Base-by-base conservation (phyloP, 1,284 basidiomycete species). In the Pseudozyma thailandica region DNA sequence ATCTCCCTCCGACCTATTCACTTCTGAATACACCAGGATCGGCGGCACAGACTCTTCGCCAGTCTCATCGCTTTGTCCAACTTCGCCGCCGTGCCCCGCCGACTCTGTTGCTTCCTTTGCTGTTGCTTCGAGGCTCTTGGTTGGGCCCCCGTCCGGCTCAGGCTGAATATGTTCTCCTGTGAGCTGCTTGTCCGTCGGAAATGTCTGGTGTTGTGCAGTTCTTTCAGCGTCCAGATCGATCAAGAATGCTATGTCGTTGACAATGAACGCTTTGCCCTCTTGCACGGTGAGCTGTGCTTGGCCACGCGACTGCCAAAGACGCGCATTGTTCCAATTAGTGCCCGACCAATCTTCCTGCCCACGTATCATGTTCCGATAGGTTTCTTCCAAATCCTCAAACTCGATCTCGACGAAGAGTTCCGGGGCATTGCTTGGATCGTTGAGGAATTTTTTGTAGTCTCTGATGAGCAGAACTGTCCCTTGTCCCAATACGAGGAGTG, bases 401-500 rank as follows among this genome's bases (percentile, higher is more conserved):
- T 68, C 61, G 38, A 66, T 60, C 54, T 73, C 72, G 28, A 49
- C 45, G 31, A 72, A 66, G 23, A 62, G 41, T 5, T 58, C 54
- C 6, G 61, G 59, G 21, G 48, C n/a, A 28, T 49, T 44, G 31
- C 35, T 25, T 1, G 59, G 39, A 35, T 72, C 41, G 39, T 42
- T 23, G 42, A 76, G 68, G 43, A 75, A 57, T 20, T 54, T 56
- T 27, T 62, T 49, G 46, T 80, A 80, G 48, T 74, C 61, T n/a
- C 59, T 48, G 15, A 80, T 27, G 8, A 80, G 51, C 37, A 80
- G 35, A 30, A 80, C 41, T 4, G 70, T 72, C 1, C 63, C 69
- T 25, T 80, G 60, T 16, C 74, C 74, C 12, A 75, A 60, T 13
- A 75, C 51, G 12, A 80, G 61, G 7, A 80, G 63, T 23, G 78